Evolutionary conservation across 257 asterid species (phyloP).

Genomic region (Coffea eugenioides): DNA sequence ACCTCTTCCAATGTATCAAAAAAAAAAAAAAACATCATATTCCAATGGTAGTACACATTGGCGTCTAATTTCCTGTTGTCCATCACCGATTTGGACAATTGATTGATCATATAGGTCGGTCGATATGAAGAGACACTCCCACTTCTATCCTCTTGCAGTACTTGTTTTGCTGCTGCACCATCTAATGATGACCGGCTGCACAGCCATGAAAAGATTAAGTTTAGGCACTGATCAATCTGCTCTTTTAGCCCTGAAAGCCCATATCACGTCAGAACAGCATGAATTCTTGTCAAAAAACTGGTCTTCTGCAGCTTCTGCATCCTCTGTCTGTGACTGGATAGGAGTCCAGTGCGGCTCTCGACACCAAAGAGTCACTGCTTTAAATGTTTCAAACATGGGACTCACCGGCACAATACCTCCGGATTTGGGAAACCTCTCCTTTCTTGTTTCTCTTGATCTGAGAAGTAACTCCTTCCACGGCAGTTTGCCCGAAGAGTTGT

Average conservation of each 20-base stretch:
- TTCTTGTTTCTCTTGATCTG: too few relatives aligned
- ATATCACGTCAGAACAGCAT: too few relatives aligned
- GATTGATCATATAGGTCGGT: too few relatives aligned
- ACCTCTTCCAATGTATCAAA: too few relatives aligned
- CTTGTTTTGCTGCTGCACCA: background rate
- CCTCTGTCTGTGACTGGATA: conserved; percentile 7
- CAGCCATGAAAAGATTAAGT: background rate
- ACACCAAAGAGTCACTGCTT: background rate
- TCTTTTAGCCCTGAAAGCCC: too few relatives aligned
- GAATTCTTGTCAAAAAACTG: background rate
- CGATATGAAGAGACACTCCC: background rate
- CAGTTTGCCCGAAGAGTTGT: background rate
- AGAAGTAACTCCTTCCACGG: background rate
- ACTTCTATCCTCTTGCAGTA: too few relatives aligned
- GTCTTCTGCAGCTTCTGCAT: background rate
- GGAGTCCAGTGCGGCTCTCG: background rate
- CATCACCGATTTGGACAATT: background rate
- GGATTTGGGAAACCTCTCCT: too few relatives aligned
- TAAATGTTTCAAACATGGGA: background rate
- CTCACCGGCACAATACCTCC: background rate
- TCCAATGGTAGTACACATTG: too few relatives aligned
- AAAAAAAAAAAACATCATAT: too few relatives aligned
- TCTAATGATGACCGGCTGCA: background rate
- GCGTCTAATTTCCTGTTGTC: background rate
- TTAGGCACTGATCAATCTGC: background rate